Evolutionary conservation across 495 filamentous ascomycete species (phyloP).

Genomic region (Penicillium bialowiezense): DNA sequence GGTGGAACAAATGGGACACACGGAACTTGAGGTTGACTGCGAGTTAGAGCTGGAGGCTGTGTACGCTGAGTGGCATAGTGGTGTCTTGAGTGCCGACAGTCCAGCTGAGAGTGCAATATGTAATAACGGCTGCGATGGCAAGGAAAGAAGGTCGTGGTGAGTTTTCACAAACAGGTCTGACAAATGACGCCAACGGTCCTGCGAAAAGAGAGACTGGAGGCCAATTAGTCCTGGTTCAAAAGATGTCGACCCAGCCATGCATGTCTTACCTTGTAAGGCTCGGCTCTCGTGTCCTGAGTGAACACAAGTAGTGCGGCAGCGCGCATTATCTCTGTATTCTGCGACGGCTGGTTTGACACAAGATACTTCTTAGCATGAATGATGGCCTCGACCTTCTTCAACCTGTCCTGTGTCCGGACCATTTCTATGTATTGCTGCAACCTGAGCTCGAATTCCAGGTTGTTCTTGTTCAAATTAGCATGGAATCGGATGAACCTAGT

Average conservation of each 20-base stretch:
- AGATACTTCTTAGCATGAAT: conserved; percentile 79
- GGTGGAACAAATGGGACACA: conserved; percentile 93
- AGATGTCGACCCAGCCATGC: not conserved
- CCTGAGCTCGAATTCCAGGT: conserved; percentile 90
- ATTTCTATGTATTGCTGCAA: conserved; percentile 95
- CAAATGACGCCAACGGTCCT: conserved; percentile 68
- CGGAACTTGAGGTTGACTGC: conserved; percentile 56
- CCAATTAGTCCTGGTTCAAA: not conserved
- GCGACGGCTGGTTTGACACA: conserved; percentile 59
- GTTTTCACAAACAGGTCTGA: conserved; percentile 81
- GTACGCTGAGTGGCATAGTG: conserved; percentile 77
- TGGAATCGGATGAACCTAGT: not conserved
- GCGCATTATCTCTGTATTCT: conserved; percentile 64
- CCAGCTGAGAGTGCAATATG: conserved; percentile 90
- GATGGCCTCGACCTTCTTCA: conserved; percentile 71
- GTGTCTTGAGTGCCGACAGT: conserved; percentile 92
- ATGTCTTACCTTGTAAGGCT: conserved; percentile 60
- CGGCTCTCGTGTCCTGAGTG: conserved; percentile 54
- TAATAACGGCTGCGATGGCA: conserved; percentile 80
- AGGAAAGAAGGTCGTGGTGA: conserved; percentile 80
- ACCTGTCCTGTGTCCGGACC: conserved; percentile 58
- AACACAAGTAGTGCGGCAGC: conserved; percentile 81
- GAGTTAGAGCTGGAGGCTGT: conserved; percentile 58
- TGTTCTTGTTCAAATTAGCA: conserved; percentile 56
- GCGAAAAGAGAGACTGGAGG: conserved; percentile 66